Conservation (phyloP, 495 filamentous ascomycete genomes). For the Astrothelium macrocarpum region DNA sequence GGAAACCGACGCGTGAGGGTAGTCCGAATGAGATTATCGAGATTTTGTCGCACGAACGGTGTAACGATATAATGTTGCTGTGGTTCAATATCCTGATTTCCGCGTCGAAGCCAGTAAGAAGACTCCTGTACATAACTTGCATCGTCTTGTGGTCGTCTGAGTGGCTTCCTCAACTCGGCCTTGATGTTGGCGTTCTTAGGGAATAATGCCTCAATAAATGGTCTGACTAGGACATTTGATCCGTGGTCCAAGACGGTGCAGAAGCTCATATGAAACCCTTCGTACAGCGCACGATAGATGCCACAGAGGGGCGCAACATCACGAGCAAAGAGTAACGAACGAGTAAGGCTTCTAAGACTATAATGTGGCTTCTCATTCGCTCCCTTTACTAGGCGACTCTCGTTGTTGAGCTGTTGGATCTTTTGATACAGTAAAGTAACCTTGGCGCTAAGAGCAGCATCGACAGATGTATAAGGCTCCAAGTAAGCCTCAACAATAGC, state of each 20-base stretch:
- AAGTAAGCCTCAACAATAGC: constrained; percentile 81
- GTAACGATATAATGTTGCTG: constrained; percentile 92
- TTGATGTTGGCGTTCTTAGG: constrained; percentile 53
- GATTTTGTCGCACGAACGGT: constrained; percentile 84
- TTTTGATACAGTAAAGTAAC: constrained; percentile 78
- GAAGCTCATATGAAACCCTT: constrained; percentile 99
- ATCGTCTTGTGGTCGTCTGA: constrained; percentile 64
- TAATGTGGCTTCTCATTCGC: constrained; percentile 91
- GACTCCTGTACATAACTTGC: constrained; percentile 75
- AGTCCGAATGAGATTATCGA: constrained; percentile 86
- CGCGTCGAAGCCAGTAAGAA: constrained; percentile 85
- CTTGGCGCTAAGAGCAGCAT: constrained; percentile 59
- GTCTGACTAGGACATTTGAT: constrained; percentile 66
- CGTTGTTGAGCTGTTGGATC: constrained; percentile 68
- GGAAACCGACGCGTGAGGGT: constrained; percentile 86
- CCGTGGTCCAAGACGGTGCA: constrained; percentile 70
- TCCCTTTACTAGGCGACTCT: constrained; percentile 81
- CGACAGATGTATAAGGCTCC: constrained; percentile 50
- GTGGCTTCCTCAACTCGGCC: constrained; percentile 61
- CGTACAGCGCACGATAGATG: constrained; percentile 76
- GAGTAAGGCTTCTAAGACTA: constrained; percentile 88
- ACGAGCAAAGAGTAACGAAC: constrained; percentile 74
- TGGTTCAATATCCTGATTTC: constrained; percentile 52
- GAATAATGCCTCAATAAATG: constrained; percentile 73
- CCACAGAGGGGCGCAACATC: constrained; percentile 79